These are phyloP conservation scores for Hymenoscyphus infarciens DNA, from an alignment of 2,329 filamentous ascomycete species.

Conservation along the genomic window DNA sequence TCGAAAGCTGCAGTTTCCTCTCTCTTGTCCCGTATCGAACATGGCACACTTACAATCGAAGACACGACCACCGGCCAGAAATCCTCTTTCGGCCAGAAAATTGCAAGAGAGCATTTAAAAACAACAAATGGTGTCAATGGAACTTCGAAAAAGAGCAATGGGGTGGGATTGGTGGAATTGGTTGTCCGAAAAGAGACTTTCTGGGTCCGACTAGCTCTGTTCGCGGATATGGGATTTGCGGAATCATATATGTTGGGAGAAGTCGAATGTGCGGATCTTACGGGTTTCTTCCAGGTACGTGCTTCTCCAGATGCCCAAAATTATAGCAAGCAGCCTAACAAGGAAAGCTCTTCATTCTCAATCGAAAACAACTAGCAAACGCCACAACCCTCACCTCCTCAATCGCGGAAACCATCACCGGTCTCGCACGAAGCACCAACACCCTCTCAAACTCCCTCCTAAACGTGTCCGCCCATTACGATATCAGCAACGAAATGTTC, in stretches of 20 bases:
- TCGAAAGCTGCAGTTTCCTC: conserved; percentile 46
- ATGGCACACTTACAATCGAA: conserved; percentile 46
- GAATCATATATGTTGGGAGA: conserved; percentile 68
- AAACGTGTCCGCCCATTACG: conserved; percentile 71
- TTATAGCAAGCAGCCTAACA: neutral
- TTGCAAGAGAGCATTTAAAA: conserved; percentile 39
- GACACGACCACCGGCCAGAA: conserved; percentile 45
- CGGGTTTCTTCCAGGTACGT: conserved; percentile 62
- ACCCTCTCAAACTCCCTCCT: conserved; percentile 56
- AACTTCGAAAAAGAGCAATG: conserved; percentile 37
- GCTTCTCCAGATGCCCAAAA: neutral
- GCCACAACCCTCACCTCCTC: conserved; percentile 60
- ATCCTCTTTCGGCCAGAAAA: conserved; percentile 45
- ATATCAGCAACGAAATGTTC: conserved; percentile 75
- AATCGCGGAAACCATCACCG: conserved; percentile 54
- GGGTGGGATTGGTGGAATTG: conserved; percentile 48
- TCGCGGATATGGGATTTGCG: conserved; percentile 71
- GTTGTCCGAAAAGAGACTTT: conserved; percentile 63
- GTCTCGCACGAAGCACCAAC: conserved; percentile 55
- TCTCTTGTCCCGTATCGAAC: conserved; percentile 45
- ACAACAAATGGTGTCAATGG: conserved; percentile 35
- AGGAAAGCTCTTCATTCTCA: conserved; percentile 63
- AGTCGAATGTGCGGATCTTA: conserved; percentile 62
- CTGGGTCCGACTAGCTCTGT: conserved; percentile 65
- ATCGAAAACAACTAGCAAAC: conserved; percentile 61